Base-by-base conservation (phyloP, 345 rosid genomes). In the Populus davidiana region DNA sequence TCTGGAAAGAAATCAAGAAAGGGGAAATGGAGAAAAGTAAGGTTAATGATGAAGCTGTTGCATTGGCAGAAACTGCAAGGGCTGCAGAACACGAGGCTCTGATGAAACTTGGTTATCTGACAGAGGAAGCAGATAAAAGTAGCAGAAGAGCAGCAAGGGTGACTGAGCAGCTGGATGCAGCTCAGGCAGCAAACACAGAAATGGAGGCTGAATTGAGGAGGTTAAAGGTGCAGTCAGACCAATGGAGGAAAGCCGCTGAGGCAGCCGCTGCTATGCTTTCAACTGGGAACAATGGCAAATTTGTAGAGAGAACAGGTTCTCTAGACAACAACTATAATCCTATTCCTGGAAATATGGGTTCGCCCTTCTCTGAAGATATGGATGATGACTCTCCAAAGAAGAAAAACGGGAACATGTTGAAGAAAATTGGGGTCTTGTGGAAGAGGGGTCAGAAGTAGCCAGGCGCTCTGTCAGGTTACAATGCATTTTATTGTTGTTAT, bases 221-320 rank as follows among this genome's bases (percentile, higher is more conserved):
- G 86, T 79, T 93, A 50, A 96, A 96, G 80, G 99, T 93, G 78
- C 99, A 96, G 82, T 87, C 95, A 36, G 94, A 96, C 69, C 98
- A 93, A 75, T 93, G 99, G 99, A 89, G 99, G 85, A 96, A 96
- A 85, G 99, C 99, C 8, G 99, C 98, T 0, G 99, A 96, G 85
- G 94, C 94, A 5, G 99, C 99, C 0, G 92, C 97, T 12, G 81
- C 98, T 25, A 91, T 93, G 89, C 86, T 96, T 71, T 85, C 96
- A 25, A 77, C 88, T 18, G 91, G 91, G 71, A 93, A 88, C 80
- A 87, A 89, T 5, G 94, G 92, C 33, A 93, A 90, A 79, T 82
- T 83, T 18, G 83, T 77, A 43, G 94, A 93, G 73, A 86, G 90
- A 75, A 75, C 89, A 1, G 87, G 91, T 29, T 88, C 98, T 18